Evolutionary conservation across 345 rosid genomes (phyloP).

Genomic region (Rhizophora mangle): DNA sequence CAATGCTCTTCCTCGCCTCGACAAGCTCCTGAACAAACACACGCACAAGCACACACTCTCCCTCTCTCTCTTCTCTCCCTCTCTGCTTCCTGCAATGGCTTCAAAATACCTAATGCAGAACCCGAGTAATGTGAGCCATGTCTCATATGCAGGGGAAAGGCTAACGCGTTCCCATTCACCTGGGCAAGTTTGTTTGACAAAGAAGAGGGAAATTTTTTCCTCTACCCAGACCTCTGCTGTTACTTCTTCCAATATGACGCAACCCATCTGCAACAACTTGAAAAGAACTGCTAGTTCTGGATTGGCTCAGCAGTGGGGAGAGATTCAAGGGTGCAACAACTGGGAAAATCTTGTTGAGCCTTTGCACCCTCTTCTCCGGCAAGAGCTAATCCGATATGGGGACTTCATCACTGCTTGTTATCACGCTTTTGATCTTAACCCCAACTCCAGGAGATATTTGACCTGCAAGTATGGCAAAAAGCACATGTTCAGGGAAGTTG

Average conservation of each 20-base stretch:
- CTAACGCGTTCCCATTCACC: conserved; percentile 7
- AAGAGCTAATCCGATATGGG: conserved; percentile 76
- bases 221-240: no score
- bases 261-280: not conserved
- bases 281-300: not conserved
- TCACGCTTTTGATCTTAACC: conserved; percentile 68
- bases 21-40: no score
- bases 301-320: conserved; percentile 55
- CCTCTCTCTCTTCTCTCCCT: conserved; percentile 3
- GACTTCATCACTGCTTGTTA: conserved; percentile 67
- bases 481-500: conserved; percentile 48
- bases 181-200: conserved; percentile 27
- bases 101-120: conserved; percentile 35
- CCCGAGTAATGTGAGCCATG: conserved; percentile 17
- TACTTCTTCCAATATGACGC: not conserved
- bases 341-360: conserved; percentile 84
- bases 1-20: conserved; percentile 1
- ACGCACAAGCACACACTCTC: conserved; percentile 12
- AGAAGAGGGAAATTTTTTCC: not conserved
- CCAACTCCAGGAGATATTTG: conserved; percentile 66
- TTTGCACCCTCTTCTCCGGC: conserved; percentile 68
- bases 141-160: conserved; percentile 1
- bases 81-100: conserved; percentile 31
- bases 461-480: conserved; percentile 72
- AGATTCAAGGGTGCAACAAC: conserved; percentile 67